Evolutionary conservation across 345 rosid species (phyloP), one percentile per base, ranked within the genome.

Genomic region (Euphorbia lathyris): DNA sequence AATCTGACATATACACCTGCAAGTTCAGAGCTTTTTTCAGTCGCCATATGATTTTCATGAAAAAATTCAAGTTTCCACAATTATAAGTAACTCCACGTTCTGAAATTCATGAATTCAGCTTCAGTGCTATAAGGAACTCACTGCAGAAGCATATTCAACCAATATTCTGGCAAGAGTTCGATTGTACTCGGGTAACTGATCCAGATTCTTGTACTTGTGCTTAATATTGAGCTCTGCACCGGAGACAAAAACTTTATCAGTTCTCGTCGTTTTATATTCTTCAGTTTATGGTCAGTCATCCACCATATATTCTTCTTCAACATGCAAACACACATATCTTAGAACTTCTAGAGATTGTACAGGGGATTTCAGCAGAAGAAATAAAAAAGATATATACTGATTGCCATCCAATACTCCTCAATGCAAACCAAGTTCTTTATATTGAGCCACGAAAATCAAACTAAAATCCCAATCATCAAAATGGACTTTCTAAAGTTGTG

Each of bases 141-240:
- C 97, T 16, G 99, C 99, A 58, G 97, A 91, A 53, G 97, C 92
- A 79, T 95, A 95, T 79, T 95, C 96, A 73, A 92, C 99, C 75
- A 92, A 69, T 68, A 86, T 90, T 0, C 74, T 77, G 65, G 96
- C 90, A 63, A 90, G 96, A 5, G 97, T 90, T 77, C 86, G 97
- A 80, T 94, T 94, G 85, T 88, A 94, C 77, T 68, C 70, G 48
- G 80, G 79, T 26, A 30, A 40, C 74, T 34, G 48, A 70, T 82
- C 75, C 3, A 34, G 1, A n/a, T 45, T 60, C 61, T 40, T 40
- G 60, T 59, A 47, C 60, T 72, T 67, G 48, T 69, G 76, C 80
- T 79, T 85, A 53, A 80, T 67, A 74, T 68, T 79, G 19, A 94
- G 77, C 64, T 84, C 97, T 90, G 82, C 73, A 77, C 17, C n/a